Conservation (phyloP, 371 early-diverging fungal genomes). For the Basidiobolus meristosporus region DNA sequence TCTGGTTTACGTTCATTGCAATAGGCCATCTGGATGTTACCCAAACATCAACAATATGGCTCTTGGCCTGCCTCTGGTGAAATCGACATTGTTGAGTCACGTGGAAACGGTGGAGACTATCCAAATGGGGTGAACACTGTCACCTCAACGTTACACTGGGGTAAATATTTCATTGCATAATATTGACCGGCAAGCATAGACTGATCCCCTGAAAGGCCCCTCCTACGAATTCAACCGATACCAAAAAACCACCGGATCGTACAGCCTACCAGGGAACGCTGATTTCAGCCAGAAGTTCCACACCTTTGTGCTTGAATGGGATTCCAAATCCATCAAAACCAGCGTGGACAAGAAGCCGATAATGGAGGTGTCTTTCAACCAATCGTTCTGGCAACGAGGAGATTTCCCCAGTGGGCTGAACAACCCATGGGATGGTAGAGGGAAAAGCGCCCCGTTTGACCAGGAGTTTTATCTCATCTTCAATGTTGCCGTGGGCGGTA, state of each 20-base stretch:
- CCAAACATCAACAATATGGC: conserved; percentile 40
- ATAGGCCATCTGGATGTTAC: conserved; percentile 52
- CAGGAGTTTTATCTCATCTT: conserved; percentile 37
- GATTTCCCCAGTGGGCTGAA: conserved; percentile 17
- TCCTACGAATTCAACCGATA: conserved; percentile 1
- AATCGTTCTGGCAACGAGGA: conserved; percentile 20
- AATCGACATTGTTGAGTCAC: conserved; percentile 20
- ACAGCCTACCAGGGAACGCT: conserved; percentile 7
- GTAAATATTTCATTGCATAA: too few relatives aligned
- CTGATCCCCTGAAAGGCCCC: too few relatives aligned
- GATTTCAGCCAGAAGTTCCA: conserved; percentile 24
- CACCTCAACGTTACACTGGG: conserved; percentile 3
- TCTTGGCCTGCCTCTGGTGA: conserved; percentile 52
- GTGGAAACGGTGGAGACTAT: too few relatives aligned
- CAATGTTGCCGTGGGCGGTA: conserved; percentile 51
- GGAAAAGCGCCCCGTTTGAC: conserved; percentile 39
- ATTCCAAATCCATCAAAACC: conserved; percentile 25
- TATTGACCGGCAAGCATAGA: too few relatives aligned
- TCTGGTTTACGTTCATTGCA: too few relatives aligned
- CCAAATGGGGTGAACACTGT: conserved; percentile 1
- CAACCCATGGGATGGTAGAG: conserved; percentile 25
- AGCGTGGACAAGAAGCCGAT: conserved; percentile 29
- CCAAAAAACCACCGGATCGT: not conserved
- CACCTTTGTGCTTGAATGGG: conserved; percentile 33
- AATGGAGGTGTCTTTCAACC: conserved; percentile 27